These are phyloP conservation scores for Drosera spatulata DNA, from an alignment of 179 eudicot genomes.

Conservation along the genomic window DNA sequence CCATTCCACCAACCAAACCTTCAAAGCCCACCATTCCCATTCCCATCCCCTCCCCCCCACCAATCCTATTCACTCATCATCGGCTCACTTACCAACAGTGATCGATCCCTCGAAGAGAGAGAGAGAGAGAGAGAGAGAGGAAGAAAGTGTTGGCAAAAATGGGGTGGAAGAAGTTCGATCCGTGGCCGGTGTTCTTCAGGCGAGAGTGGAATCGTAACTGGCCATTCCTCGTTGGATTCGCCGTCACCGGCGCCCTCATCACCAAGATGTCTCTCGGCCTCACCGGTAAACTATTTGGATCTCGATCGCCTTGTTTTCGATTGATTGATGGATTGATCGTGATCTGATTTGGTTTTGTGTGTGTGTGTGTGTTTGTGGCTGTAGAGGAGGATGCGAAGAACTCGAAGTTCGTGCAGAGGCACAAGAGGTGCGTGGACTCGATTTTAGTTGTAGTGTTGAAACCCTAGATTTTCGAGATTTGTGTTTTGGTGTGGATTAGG, in stretches of 20 bases:
- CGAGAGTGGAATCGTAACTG: constrained; percentile 59
- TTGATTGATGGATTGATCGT: no score
- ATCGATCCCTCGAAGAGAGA: no score
- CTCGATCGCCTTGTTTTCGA: not conserved
- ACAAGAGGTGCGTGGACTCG: constrained; percentile 23
- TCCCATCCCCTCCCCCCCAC: no score
- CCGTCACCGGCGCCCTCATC: constrained; percentile 45
- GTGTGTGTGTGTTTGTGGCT: not conserved
- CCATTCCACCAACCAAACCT: no score
- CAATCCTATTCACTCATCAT: no score
- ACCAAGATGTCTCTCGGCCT: constrained; percentile 51
- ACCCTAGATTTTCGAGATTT: constrained; percentile 14
- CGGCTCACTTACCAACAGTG: no score
- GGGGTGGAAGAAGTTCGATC: constrained; percentile 63
- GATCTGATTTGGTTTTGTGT: not conserved
- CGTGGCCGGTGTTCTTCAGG: constrained; percentile 64
- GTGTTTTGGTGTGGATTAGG: not conserved
- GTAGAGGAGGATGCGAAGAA: constrained; percentile 70
- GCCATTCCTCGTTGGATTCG: constrained; percentile 68
- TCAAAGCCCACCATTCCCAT: no score
- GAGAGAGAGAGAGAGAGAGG: no score
- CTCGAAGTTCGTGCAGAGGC: constrained; percentile 53
- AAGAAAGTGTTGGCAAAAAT: constrained; percentile 3
- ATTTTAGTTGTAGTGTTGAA: not conserved
- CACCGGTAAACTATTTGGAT: constrained; percentile 22